Evolutionary conservation across 257 asterid genomes (phyloP).

Genomic region (Vinca minor): DNA sequence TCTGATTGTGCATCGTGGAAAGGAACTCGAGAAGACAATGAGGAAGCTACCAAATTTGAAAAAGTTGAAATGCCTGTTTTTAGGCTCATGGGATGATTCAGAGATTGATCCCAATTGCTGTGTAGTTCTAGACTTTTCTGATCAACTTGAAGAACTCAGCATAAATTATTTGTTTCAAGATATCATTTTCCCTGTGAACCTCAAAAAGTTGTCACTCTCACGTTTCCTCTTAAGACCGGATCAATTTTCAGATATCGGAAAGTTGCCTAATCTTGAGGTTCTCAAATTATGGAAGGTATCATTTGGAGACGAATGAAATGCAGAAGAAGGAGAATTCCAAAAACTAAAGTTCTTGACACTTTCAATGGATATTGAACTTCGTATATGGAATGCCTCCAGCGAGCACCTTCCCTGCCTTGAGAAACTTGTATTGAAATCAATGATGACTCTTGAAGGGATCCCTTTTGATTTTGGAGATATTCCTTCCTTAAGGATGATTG

Average conservation of each 20-base stretch:
- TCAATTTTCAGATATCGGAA: neutral
- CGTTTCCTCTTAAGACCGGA: neutral
- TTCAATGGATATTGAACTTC: fast-evolving
- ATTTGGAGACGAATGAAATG: neutral
- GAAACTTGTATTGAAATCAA: neutral
- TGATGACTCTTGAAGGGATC: neutral
- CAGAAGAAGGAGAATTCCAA: slow-evolving; percentile 1
- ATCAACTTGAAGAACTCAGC: neutral
- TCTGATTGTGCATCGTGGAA: neutral
- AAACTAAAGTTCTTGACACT: slow-evolving; percentile 1
- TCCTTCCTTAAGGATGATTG: neutral
- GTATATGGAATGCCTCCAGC: neutral
- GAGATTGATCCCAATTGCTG: no score
- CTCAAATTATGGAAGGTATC: neutral
- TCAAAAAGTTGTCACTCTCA: neutral
- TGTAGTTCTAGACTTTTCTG: neutral
- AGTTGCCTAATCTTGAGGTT: neutral
- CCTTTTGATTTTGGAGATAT: neutral
- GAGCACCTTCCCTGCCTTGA: slow-evolving; percentile 11
- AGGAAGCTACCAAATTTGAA: neutral
- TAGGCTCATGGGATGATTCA: neutral
- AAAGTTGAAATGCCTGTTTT: neutral
- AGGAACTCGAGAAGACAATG: neutral
- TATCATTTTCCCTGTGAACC: neutral
- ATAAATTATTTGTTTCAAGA: neutral